phyloP scores from a whole-genome alignment of 2,329 filamentous ascomycete genomes.

The Diatrype stigma region DNA sequence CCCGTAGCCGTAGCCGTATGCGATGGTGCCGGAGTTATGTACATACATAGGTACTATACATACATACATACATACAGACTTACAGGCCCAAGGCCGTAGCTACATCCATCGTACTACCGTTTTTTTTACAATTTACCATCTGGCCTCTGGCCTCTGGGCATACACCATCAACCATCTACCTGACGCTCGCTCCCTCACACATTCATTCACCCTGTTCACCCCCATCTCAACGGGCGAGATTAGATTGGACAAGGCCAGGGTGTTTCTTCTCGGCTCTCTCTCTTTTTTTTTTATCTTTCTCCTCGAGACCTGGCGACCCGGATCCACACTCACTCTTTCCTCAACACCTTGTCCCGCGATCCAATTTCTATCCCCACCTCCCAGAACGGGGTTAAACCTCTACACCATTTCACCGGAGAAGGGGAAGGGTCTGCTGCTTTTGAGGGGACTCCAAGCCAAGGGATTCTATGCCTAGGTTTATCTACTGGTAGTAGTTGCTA shows the following conservation, averaged over 20 bases:
- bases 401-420: neutral
- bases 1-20: no score
- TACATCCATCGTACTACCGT: no score
- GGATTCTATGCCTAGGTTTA: neutral
- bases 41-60: no score
- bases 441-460: no score
- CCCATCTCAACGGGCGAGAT: neutral
- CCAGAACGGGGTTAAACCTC: neutral
- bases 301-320: neutral
- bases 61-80: no score
- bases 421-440: no score
- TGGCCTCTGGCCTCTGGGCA: no score
- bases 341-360: neutral
- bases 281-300: neutral
- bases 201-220: no score
- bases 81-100: no score
- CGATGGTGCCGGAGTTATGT: no score
- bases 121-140: no score
- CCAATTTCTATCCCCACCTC: neutral
- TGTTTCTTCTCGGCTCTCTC: neutral
- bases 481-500: neutral
- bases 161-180: neutral
- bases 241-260: neutral
- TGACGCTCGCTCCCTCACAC: neutral
- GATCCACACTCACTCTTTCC: neutral